A percentile compares a stretch with the other conserved stretches of the same genome.
Conservation (phyloP, 2,329 filamentous ascomycete species). For the Ceratocystis diversiconidia region DNA sequence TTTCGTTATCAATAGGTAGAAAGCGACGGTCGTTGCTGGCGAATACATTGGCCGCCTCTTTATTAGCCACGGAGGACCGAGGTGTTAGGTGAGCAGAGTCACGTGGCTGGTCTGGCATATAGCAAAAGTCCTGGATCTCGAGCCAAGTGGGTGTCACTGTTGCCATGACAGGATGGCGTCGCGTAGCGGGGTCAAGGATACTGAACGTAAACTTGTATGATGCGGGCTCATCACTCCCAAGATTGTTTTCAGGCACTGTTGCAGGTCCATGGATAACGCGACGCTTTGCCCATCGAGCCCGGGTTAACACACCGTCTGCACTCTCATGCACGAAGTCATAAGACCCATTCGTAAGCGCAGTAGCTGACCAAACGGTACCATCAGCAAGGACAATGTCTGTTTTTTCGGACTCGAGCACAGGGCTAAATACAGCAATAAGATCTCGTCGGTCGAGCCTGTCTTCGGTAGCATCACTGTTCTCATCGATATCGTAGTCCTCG, state of each 20-base stretch:
- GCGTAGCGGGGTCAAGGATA: conserved; percentile 53
- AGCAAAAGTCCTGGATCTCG: conserved; percentile 45
- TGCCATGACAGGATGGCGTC: conserved; percentile 62
- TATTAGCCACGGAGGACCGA: conserved; percentile 8
- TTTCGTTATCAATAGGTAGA: conserved; percentile 21
- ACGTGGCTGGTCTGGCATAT: conserved; percentile 8
- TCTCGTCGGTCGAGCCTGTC: conserved; percentile 33
- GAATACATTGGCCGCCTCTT: neutral
- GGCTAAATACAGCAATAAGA: conserved; percentile 55
- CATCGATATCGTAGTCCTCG: conserved; percentile 47
- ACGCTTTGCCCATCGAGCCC: conserved; percentile 16
- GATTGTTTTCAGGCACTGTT: conserved; percentile 21
- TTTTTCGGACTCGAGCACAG: conserved; percentile 32
- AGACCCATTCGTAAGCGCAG: conserved; percentile 38
- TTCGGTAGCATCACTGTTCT: conserved; percentile 35
- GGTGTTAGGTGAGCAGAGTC: conserved; percentile 2
- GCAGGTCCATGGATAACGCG: conserved; percentile 22
- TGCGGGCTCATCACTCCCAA: conserved; percentile 18
- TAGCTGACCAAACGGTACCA: conserved; percentile 44
- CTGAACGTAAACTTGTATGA: conserved; percentile 56
- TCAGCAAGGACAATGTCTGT: conserved; percentile 54
- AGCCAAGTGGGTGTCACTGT: conserved; percentile 48
- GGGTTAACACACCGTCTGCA: conserved; percentile 7
- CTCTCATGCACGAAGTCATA: conserved; percentile 48
- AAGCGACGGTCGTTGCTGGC: conserved; percentile 14